A percentile compares a stretch with the other conserved stretches of the same genome.
phyloP scores from a whole-genome alignment of 2,329 filamentous ascomycete species.

The Trichoderma asperellum region DNA sequence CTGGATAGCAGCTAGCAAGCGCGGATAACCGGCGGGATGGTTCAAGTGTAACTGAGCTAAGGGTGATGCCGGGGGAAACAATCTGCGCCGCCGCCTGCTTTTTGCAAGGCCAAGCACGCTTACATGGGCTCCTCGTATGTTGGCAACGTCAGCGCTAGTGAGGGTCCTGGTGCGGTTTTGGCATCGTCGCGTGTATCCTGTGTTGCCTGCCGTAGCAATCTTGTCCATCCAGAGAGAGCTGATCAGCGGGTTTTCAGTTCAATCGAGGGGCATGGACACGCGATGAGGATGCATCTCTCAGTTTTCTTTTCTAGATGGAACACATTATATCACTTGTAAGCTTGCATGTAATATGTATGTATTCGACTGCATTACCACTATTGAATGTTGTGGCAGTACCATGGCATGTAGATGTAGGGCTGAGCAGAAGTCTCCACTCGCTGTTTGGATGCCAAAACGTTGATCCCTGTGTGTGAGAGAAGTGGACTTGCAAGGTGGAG shows the following conservation, averaged over 20 bases:
- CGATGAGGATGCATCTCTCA: background rate
- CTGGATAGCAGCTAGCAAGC: background rate
- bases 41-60: background rate
- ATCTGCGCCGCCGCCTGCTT: constrained; percentile 2
- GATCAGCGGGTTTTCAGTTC: background rate
- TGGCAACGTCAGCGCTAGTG: constrained; percentile 23
- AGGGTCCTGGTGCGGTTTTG: background rate
- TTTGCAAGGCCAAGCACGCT: background rate
- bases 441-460: background rate
- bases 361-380: background rate
- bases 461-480: background rate
- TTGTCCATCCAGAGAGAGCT: background rate
- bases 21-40: constrained; percentile 20
- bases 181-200: background rate
- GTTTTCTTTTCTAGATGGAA: background rate
- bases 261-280: background rate
- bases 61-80: constrained; percentile 3
- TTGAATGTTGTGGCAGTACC: background rate
- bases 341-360: background rate
- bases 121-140: constrained; percentile 8
- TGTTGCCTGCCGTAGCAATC: background rate
- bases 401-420: constrained; percentile 5
- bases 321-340: background rate
- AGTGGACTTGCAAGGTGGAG: constrained; percentile 1
- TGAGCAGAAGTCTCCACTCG: constrained; percentile 1